phyloP scores from a whole-genome alignment of 306 rosid species.

The Castanospermum australe region DNA sequence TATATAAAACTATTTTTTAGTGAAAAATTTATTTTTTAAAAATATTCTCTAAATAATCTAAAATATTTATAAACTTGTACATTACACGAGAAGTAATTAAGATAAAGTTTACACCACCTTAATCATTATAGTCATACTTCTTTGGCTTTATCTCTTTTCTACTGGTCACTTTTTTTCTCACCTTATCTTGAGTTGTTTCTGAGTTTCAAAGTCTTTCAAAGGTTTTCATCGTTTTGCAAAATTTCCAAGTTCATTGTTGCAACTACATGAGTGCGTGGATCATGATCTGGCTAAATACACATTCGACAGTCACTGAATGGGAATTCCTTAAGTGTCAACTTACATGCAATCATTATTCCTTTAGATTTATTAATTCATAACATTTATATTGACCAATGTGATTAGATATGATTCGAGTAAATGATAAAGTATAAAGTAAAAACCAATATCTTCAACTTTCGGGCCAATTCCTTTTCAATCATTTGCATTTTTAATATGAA shows the following conservation, averaged over 20 bases:
- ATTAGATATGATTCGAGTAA: constrained; percentile 25
- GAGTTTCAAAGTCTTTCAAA: background rate
- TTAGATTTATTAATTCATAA: background rate
- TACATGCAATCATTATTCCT: constrained; percentile 28
- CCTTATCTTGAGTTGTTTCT: constrained; percentile 8
- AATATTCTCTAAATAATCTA: no score
- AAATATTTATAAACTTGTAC: no score
- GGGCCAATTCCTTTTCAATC: constrained; percentile 15
- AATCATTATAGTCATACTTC: no score
- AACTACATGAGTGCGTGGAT: background rate
- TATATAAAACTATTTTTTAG: no score
- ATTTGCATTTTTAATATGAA: constrained; percentile 32
- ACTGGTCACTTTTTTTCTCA: background rate
- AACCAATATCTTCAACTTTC: constrained; percentile 35
- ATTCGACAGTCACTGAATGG: constrained; percentile 36
- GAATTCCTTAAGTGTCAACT: constrained; percentile 41
- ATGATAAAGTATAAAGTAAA: constrained; percentile 32
- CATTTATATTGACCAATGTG: constrained; percentile 24
- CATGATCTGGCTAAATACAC: constrained; percentile 20
- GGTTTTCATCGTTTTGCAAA: constrained; percentile 24
- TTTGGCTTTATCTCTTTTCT: background rate
- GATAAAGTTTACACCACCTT: no score
- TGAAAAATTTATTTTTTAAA: no score
- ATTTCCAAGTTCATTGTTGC: background rate
- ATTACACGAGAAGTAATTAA: no score